These are phyloP conservation scores for Calamus simplicifolius DNA, from an alignment of 176 grass and related monocot species.

Conservation along the genomic window DNA sequence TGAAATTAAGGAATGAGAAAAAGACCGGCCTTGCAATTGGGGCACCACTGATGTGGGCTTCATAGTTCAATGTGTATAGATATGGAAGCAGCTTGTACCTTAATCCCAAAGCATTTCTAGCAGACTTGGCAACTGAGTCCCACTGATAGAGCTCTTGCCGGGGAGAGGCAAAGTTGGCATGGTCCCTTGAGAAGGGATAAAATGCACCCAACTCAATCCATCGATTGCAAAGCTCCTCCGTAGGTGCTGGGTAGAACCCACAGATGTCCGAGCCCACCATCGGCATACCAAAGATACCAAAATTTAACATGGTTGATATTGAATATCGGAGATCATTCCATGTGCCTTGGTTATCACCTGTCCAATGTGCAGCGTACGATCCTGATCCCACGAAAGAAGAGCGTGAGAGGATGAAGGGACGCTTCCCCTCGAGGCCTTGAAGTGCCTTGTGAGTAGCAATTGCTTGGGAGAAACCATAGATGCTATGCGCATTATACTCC, in stretches of 20 bases:
- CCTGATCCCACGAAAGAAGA: constrained; percentile 76
- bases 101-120: constrained; percentile 62
- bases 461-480: constrained; percentile 85
- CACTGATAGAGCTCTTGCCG: constrained; percentile 84
- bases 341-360: constrained; percentile 88
- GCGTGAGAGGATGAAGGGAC: constrained; percentile 81
- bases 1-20: constrained; percentile 78
- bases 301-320: constrained; percentile 74
- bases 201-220: constrained; percentile 96
- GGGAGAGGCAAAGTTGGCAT: constrained; percentile 74
- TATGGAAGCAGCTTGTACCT: constrained; percentile 68
- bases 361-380: constrained; percentile 73
- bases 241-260: constrained; percentile 58
- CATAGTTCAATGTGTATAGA: constrained; percentile 79
- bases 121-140: constrained; percentile 70
- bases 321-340: constrained; percentile 82
- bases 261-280: constrained; percentile 91
- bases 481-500: constrained; percentile 78
- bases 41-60: constrained; percentile 65
- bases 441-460: constrained; percentile 74
- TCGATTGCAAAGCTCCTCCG: constrained; percentile 82
- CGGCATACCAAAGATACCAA: constrained; percentile 87
- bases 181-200: constrained; percentile 94
- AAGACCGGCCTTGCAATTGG: constrained; percentile 78
- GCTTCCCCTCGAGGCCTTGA: constrained; percentile 51